Evolutionary conservation across 2,329 filamentous ascomycete species (phyloP).

Genomic region (Cercospora sesami): DNA sequence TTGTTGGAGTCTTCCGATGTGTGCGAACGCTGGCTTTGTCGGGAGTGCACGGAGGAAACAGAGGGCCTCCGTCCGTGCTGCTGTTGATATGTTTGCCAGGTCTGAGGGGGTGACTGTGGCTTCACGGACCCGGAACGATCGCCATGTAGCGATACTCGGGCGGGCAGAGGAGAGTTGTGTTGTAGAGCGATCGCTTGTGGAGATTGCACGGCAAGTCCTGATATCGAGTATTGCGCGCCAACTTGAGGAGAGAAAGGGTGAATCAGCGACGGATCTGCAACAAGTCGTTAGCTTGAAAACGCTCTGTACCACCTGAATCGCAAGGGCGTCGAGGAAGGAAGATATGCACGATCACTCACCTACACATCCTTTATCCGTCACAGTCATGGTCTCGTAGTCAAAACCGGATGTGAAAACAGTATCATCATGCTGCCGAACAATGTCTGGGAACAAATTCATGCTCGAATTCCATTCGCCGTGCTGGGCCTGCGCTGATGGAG

Average conservation of each 20-base stretch:
- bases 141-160: conserved; percentile 52
- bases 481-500: conserved; percentile 61
- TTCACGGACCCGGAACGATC: conserved; percentile 41
- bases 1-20: conserved; percentile 56
- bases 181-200: conserved; percentile 49
- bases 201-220: conserved; percentile 42
- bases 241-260: conserved; percentile 51
- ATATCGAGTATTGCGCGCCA: conserved; percentile 46
- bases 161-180: conserved; percentile 62
- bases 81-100: conserved; percentile 53
- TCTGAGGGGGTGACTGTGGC: conserved; percentile 60
- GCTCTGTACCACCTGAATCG: neutral
- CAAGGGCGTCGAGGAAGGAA: neutral
- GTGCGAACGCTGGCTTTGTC: conserved; percentile 52
- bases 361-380: conserved; percentile 51
- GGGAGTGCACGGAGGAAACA: conserved; percentile 68
- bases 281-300: conserved; percentile 7
- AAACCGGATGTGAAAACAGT: conserved; percentile 60
- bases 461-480: conserved; percentile 57
- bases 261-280: conserved; percentile 59
- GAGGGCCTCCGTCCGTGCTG: conserved; percentile 61
- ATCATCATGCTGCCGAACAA: conserved; percentile 60
- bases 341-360: conserved; percentile 46
- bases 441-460: conserved; percentile 59
- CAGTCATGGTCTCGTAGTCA: conserved; percentile 52